phyloP scores from a whole-genome alignment of 2,329 filamentous ascomycete genomes.

The Pseudogymnoascus destructans region DNA sequence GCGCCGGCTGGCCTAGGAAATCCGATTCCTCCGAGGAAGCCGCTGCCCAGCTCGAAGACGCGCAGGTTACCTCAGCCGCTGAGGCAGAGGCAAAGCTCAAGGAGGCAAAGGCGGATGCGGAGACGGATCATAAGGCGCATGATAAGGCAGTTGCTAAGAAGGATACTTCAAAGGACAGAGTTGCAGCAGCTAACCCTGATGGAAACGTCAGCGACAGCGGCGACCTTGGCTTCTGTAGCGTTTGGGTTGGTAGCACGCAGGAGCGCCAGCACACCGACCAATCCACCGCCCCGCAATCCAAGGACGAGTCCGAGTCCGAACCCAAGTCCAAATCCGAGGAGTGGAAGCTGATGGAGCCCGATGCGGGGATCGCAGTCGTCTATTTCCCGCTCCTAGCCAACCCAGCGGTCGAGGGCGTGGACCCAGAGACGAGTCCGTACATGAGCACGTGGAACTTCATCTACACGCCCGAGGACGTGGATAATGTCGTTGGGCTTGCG shows the following conservation, averaged over 20 bases:
- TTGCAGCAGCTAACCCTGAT: conserved; percentile 16
- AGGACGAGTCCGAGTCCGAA: conserved; percentile 34
- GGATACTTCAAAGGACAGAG: conserved; percentile 13
- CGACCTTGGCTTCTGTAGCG: conserved; percentile 81
- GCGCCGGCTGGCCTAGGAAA: conserved; percentile 77
- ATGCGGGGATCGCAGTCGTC: conserved; percentile 76
- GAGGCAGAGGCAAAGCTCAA: conserved; percentile 52
- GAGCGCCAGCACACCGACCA: conserved; percentile 42
- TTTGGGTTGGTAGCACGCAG: conserved; percentile 81
- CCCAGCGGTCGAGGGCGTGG: conserved; percentile 63
- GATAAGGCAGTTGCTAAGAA: conserved; percentile 23
- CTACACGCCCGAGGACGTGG: conserved; percentile 82
- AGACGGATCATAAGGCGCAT: conserved; percentile 30
- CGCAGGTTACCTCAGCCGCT: conserved; percentile 42
- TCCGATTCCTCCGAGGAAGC: conserved; percentile 46
- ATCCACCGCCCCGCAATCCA: conserved; percentile 19
- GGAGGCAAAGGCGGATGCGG: conserved; percentile 36
- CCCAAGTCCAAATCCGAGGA: conserved; percentile 46
- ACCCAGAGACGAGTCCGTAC: conserved; percentile 72
- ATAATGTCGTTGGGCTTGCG: conserved; percentile 69
- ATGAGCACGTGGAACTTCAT: conserved; percentile 98
- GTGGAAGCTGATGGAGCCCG: conserved; percentile 57
- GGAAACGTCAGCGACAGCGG: conserved; percentile 31
- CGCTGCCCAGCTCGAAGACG: conserved; percentile 51
- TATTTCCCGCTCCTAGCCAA: conserved; percentile 88